Base-by-base conservation (phyloP, 1,284 basidiomycete genomes). In the Apiotrichum mycotoxinovorans region DNA sequence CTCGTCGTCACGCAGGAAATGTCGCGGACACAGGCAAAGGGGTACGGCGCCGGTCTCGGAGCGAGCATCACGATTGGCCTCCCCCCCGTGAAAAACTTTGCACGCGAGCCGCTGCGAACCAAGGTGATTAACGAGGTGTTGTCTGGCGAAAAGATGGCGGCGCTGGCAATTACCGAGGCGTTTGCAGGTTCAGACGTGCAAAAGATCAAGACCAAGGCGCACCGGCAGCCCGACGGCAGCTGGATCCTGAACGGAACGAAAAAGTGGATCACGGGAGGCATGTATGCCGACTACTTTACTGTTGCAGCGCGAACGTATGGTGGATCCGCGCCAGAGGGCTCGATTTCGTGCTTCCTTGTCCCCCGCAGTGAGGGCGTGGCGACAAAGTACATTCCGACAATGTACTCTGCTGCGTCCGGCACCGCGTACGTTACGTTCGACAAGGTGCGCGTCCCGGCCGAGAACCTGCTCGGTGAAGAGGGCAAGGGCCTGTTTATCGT, bases 121-220 rank as follows among this genome's bases (percentile, higher is more conserved):
- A 84, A 84, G 68, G 80, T 97, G 58, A 81, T 95, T 23, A 86
- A 88, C 38, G 89, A 91, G 23, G 84, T 94, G 4, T 80, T 97
- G 43, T 79, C 82, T 12, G 91, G 70, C 9, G 58, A 75, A 40
- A 75, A 88, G 75, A 92, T 90, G 58, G 83, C 83, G 68, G 78
- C 85, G 64, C 81, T 98, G 52, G 93, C 93, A 33, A 88, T 97
- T 61, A 83, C 85, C n/a, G 88, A 90, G 74, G 91, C 94, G 0
- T 90, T 89, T 66, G 94, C 93, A 4, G 93, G 93, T 7, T 91
- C 88, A 62, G 92, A 95, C 70, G 91, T 97, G 25, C 83, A 86
- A 70, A 87, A 88, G 25, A 76, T 92, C 51, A 83, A 86, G 71
- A 92, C 89, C 11, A 88, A 85, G 4, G 94, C 94, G 11, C 84